Base-by-base conservation (phyloP, 352 stramenopile genomes). In the Pythium volutum region DNA sequence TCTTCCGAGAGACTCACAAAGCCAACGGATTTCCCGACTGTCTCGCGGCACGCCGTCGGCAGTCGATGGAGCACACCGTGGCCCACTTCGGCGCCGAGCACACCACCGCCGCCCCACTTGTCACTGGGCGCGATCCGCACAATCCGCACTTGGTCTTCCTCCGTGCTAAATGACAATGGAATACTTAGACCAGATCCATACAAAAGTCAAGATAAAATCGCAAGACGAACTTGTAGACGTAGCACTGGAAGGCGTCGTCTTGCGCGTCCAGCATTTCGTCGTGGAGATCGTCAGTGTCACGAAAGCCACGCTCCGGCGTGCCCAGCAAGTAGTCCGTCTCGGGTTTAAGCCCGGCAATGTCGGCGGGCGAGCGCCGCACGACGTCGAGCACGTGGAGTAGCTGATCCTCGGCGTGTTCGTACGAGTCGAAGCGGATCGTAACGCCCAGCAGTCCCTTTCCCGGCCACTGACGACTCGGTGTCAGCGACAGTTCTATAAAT, bases 401-500 rank as follows among this genome's bases (percentile, higher is more conserved):
- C 36, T 98, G 81, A 60, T 99, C 95, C 38, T 99, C 96, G 0
- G 95, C 94, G 23, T 95, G 84, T 59, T 97, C 81, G 73, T 98
- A 98, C 64, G 96, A 96, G 74, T 99, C 97, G 54, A 99, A 97
- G 43, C 95, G 92, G 62, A 99, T 99, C 16, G 97, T 99, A 15
- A 99, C 95, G 26, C 96, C 97, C 6, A 99, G 73, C 15, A 99
- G 77, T 9, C 96, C 96, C 55, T 98, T 96, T 36, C 96, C 96
- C 22, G 85, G 82, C 96, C 96, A 99, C 22, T 86, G 81, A 25
- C 91, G 82, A n/a, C 79, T 95, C 11, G 97, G 97, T 22, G 82
- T 96, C n/a, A 99, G 72, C 51, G 75, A 68, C 52, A 95, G 52
- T 26, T 88, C 82, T 88, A 41, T 27, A 34, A n/a, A 6, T 22